phyloP scores from a whole-genome alignment of 805 yeast genomes.

The Lachancea mirantina region DNA sequence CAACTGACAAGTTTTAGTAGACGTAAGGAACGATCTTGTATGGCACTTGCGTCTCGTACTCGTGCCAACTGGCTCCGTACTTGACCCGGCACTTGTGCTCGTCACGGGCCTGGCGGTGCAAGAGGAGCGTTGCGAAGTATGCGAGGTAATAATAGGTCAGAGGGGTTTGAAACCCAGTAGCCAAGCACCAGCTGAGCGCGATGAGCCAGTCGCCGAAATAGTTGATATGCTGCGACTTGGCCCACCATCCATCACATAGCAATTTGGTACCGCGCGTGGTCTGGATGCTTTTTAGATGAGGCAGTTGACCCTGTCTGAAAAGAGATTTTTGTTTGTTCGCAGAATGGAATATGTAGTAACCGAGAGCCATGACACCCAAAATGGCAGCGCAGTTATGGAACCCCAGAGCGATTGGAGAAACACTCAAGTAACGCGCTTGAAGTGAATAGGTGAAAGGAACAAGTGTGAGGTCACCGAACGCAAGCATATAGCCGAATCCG shows the following conservation, averaged over 20 bases:
- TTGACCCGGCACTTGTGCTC: slow-evolving; percentile 83
- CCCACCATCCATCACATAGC: slow-evolving; percentile 95
- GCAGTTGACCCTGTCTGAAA: slow-evolving; percentile 71
- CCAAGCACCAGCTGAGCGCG: slow-evolving; percentile 86
- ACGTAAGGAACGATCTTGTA: slow-evolving; percentile 85
- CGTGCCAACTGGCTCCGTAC: slow-evolving; percentile 81
- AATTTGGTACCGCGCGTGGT: slow-evolving; percentile 75
- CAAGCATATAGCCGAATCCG: slow-evolving; percentile 94
- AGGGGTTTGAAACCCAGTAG: slow-evolving; percentile 76
- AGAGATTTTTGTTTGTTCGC: slow-evolving; percentile 80
- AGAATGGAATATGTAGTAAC: slow-evolving; percentile 76
- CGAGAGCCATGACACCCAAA: slow-evolving; percentile 44
- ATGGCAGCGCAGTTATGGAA: slow-evolving; percentile 34
- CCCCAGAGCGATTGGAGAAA: slow-evolving; percentile 54
- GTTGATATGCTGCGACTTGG: slow-evolving; percentile 82
- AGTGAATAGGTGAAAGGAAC: slow-evolving; percentile 88
- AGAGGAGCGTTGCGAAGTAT: slow-evolving; percentile 71
- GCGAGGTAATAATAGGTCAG: slow-evolving; percentile 81
- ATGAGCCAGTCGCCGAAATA: slow-evolving; percentile 94
- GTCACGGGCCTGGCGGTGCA: slow-evolving; percentile 88
- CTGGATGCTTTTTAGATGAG: slow-evolving; percentile 59
- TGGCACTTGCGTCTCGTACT: slow-evolving; percentile 75
- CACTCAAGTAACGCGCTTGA: slow-evolving; percentile 75
- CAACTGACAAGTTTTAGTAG: slow-evolving; percentile 33
- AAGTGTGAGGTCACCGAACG: slow-evolving; percentile 88